Base-by-base conservation (phyloP, 495 filamentous ascomycete species). In the Penicillium dipodomyicola region DNA sequence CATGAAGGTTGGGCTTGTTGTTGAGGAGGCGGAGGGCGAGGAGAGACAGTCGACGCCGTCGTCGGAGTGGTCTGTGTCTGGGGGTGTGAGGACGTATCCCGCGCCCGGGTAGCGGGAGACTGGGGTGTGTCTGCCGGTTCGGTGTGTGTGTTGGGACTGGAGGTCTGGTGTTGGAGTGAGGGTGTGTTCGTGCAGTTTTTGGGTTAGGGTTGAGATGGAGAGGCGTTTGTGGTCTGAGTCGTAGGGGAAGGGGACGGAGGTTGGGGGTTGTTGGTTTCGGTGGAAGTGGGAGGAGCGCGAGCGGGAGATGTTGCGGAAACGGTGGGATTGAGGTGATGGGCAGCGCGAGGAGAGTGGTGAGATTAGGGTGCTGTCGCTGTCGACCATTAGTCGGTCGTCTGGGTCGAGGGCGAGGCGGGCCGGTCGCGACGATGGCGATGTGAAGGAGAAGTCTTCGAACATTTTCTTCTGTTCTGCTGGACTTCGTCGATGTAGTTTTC, bases 381-480 rank as follows among this genome's bases (percentile, higher is more conserved):
- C 72, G 56, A 69, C 62, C 67, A 73, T 72, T 15, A 70, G 60
- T 39, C 70, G 69, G 41, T 77, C 75, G 20, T 77, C 75, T 30
- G 63, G 54, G 56, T 77, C 74, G 27, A 72, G 46, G n/a, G 69
- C 59, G 15, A 72, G 56, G 20, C 70, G 70, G 46, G 65, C 20
- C 0, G 73, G 67, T 41, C 63, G 60, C 39, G 73, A 75, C 5
- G 74, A 74, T 3, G 74, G 68, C 45, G 75, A 74, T 19, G 75
- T 68, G 56, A 78, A 78, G 40, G 75, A 75, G 63, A 78, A 78
- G 61, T 78, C 68, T 59, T 78, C 73, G 63, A 78, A 78, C 75
- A 78, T 78, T 59, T 10, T 65, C n/a, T 61, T 46, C n/a, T 1
- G 17, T 17, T 3, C 10, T 32, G 23, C n/a, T 30, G 10, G 44